A percentile compares a stretch with the other conserved stretches of the same genome.
Evolutionary conservation across 73 alveolate genomes (phyloP).

Genomic region (Paramecium pentaurelia): DNA sequence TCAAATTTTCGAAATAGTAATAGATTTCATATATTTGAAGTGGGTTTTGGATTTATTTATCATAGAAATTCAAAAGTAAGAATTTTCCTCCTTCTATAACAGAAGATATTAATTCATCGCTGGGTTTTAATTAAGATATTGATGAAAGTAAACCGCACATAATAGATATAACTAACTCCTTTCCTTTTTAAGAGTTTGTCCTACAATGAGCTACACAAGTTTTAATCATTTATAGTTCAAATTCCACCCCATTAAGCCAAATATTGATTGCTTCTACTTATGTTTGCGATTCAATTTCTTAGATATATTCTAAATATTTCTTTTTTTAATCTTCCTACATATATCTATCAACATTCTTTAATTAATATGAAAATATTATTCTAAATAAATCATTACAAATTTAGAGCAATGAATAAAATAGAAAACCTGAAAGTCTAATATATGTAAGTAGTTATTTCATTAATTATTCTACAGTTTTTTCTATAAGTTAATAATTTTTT

Average conservation of each 20-base stretch:
- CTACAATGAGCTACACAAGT: background rate
- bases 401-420: background rate
- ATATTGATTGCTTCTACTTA: background rate
- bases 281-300: background rate
- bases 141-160: background rate
- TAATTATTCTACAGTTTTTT: background rate
- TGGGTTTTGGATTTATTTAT: background rate
- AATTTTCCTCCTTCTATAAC: background rate
- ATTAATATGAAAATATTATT: background rate
- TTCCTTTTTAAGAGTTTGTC: background rate
- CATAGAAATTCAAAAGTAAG: background rate
- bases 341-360: background rate
- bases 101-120: background rate
- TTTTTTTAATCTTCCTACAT: background rate
- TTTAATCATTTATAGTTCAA: background rate
- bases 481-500: background rate
- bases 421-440: background rate
- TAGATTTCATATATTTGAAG: background rate
- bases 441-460: background rate
- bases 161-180: background rate
- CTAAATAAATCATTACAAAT: background rate
- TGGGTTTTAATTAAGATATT: background rate
- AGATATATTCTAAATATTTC: background rate
- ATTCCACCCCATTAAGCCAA: background rate
- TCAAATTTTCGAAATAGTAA: background rate